phyloP scores from a whole-genome alignment of 352 stramenopile species.

The Phytophthora nicotianae region DNA sequence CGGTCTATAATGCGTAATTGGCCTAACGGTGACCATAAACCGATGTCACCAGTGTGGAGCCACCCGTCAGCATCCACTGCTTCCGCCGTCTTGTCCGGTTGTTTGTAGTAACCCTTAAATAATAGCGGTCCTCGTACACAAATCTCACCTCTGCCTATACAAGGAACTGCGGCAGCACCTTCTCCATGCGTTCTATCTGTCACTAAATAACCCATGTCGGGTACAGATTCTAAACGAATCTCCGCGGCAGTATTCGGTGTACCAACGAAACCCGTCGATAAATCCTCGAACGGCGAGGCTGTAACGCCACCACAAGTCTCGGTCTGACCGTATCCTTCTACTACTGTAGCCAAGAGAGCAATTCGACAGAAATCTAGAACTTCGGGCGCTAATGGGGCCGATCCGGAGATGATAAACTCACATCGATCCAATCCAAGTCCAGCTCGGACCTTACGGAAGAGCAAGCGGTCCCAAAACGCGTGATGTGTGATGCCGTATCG shows the following conservation, averaged over 20 bases:
- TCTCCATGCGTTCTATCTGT: constrained; percentile 67
- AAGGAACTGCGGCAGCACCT: constrained; percentile 31
- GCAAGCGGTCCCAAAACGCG: constrained; percentile 92
- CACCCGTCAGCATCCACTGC: constrained; percentile 92
- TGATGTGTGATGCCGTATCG: constrained; percentile 58
- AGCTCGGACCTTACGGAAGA: constrained; percentile 94
- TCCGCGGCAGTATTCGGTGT: constrained; percentile 85
- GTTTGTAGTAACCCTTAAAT: constrained; percentile 95
- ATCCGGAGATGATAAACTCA: constrained; percentile 93
- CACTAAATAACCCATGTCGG: constrained; percentile 96
- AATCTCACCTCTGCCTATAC: constrained; percentile 66
- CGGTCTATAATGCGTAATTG: constrained; percentile 92
- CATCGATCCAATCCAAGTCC: constrained; percentile 88
- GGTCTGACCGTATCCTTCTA: constrained; percentile 97
- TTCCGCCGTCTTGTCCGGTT: constrained; percentile 92
- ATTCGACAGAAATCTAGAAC: constrained; percentile 96
- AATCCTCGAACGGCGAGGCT: constrained; percentile 45
- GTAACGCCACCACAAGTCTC: constrained; percentile 92
- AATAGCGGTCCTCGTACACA: constrained; percentile 84
- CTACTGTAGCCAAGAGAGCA: constrained; percentile 83
- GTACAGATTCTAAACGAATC: constrained; percentile 95
- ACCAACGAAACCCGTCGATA: constrained; percentile 90
- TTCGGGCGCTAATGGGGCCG: constrained; percentile 91
- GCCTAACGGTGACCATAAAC: constrained; percentile 92
- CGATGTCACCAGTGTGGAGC: constrained; percentile 98